Evolutionary conservation across 2,329 filamentous ascomycete genomes (phyloP).

Genomic region (Penicillium sp.): DNA sequence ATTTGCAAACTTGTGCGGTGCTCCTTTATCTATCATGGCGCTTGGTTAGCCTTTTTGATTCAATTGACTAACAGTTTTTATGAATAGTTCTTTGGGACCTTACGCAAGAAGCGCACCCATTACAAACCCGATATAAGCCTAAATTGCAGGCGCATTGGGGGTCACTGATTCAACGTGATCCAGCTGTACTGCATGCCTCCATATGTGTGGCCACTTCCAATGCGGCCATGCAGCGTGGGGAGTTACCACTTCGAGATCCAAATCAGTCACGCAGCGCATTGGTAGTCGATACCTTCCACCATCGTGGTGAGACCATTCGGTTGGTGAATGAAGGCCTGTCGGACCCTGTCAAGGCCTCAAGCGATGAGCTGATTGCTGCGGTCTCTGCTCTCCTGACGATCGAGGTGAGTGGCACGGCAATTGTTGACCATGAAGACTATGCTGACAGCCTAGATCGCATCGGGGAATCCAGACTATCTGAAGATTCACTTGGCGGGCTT

Average conservation of each 20-base stretch:
- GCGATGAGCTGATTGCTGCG: constrained; percentile 44
- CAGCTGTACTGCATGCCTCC: constrained; percentile 40
- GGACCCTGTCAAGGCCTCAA: constrained; percentile 42
- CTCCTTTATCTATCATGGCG: background rate
- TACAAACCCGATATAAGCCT: constrained; percentile 39
- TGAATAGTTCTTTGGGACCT: constrained; percentile 40
- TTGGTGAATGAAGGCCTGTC: constrained; percentile 45
- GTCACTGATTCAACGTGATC: constrained; percentile 39
- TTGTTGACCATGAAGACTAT: background rate
- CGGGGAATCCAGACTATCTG: constrained; percentile 44
- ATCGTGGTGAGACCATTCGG: constrained; percentile 44
- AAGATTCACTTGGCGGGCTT: constrained; percentile 46
- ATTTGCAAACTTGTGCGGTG: constrained; percentile 42
- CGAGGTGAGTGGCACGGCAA: constrained; percentile 33
- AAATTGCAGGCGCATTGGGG: constrained; percentile 43
- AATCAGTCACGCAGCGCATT: constrained; percentile 35
- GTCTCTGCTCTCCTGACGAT: constrained; percentile 45
- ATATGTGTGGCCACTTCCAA: constrained; percentile 45
- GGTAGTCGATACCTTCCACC: constrained; percentile 43
- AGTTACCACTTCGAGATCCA: constrained; percentile 39
- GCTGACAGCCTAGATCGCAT: constrained; percentile 33
- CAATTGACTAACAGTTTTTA: constrained; percentile 4
- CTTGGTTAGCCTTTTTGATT: background rate
- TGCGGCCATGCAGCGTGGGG: constrained; percentile 37
- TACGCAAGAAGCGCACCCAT: constrained; percentile 40